These are phyloP conservation scores for Pyrenophora tritici-repentis DNA, from an alignment of 2,329 filamentous ascomycete species.

Conservation along the genomic window DNA sequence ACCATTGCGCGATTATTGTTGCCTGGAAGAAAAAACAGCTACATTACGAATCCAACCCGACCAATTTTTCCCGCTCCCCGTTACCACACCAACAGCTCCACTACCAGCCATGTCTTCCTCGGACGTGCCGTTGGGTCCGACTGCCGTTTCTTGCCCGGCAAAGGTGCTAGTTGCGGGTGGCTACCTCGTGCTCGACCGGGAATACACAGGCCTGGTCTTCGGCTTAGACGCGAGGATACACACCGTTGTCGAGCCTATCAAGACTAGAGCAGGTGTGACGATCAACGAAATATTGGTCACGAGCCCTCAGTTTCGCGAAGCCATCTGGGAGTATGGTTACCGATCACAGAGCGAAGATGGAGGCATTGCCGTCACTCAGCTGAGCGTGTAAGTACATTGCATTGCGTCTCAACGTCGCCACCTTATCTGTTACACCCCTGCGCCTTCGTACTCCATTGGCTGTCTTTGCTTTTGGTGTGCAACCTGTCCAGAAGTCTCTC, in stretches of 20 bases:
- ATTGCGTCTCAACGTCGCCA: neutral
- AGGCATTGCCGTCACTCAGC: constrained; percentile 80
- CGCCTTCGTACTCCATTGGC: neutral
- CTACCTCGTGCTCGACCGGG: constrained; percentile 89
- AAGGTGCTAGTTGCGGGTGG: constrained; percentile 95
- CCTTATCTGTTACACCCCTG: neutral
- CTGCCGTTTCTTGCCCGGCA: constrained; percentile 80
- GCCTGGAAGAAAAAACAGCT: constrained; percentile 18
- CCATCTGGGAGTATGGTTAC: constrained; percentile 87
- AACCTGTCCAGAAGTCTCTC: constrained; percentile 1
- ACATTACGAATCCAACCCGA: constrained; percentile 17
- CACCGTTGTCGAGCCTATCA: constrained; percentile 61
- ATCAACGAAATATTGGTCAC: constrained; percentile 78
- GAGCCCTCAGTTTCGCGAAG: constrained; percentile 88
- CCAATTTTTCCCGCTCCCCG: neutral
- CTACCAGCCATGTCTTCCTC: constrained; percentile 16
- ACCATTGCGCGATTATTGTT: constrained; percentile 22
- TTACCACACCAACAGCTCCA: constrained; percentile 18
- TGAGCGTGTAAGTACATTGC: constrained; percentile 68
- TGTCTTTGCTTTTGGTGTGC: constrained; percentile 1
- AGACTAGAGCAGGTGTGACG: constrained; percentile 64
- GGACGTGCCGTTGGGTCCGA: constrained; percentile 26
- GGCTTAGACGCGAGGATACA: constrained; percentile 68
- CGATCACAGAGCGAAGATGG: constrained; percentile 70
- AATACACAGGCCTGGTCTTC: constrained; percentile 76